Evolutionary conservation across 176 grass and related monocot genomes (phyloP).

Genomic region (Raddia distichophylla): DNA sequence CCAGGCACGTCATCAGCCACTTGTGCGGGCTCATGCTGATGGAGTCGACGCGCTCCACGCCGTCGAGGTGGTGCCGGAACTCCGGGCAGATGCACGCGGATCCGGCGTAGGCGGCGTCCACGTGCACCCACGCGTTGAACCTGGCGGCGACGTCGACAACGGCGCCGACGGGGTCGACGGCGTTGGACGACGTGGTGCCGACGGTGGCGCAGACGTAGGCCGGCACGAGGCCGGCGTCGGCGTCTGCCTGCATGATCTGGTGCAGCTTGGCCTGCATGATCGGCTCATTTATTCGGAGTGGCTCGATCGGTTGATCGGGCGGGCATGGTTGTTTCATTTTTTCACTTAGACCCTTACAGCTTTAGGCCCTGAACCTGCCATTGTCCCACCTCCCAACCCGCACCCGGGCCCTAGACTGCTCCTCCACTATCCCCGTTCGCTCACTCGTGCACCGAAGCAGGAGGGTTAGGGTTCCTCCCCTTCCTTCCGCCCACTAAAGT

Average conservation of each 20-base stretch:
- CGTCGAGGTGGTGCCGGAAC: constrained; percentile 53
- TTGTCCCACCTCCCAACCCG: too few species aligned
- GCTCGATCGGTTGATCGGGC: too few species aligned
- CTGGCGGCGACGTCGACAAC: constrained; percentile 28
- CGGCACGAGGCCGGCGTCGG: constrained; percentile 43
- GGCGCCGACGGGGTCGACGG: constrained; percentile 46
- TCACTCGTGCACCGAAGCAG: too few species aligned
- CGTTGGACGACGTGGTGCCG: constrained; percentile 59
- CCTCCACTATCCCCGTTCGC: too few species aligned
- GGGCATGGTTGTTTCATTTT: too few species aligned
- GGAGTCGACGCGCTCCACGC: constrained; percentile 49
- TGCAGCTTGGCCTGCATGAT: background rate
- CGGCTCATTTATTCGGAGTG: too few species aligned
- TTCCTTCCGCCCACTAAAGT: too few species aligned
- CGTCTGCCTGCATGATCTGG: constrained; percentile 40
- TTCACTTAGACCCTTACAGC: too few species aligned
- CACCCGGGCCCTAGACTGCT: too few species aligned
- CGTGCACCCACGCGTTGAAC: constrained; percentile 55
- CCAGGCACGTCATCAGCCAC: constrained; percentile 47
- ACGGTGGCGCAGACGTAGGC: constrained; percentile 59
- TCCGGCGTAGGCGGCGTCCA: constrained; percentile 57
- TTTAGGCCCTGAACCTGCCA: too few species aligned
- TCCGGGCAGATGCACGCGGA: constrained; percentile 67
- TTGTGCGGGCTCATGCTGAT: constrained; percentile 66
- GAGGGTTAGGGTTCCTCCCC: too few species aligned